Percentiles rank a stretch among this genome's conserved stretches.
phyloP scores from a whole-genome alignment of 352 stramenopile genomes.

The Nothophytophthora sp. region DNA sequence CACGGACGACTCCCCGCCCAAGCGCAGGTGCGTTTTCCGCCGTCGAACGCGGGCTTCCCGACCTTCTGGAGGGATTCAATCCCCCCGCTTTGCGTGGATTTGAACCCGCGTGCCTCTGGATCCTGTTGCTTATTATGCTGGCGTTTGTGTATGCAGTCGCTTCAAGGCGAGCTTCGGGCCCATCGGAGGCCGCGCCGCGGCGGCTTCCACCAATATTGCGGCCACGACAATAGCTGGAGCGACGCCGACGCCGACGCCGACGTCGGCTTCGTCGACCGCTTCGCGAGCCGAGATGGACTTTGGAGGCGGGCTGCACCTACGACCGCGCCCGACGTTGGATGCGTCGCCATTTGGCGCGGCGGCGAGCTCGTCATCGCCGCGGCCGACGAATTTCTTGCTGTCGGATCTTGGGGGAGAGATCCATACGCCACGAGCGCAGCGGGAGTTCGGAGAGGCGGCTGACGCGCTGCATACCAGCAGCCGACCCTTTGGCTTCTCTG shows the following conservation, averaged over 20 bases:
- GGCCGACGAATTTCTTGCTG: slow-evolving; percentile 38
- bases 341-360: slow-evolving; percentile 24
- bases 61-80: neutral
- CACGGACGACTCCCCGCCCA: slow-evolving; percentile 77
- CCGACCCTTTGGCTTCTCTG: slow-evolving; percentile 36
- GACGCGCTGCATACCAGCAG: slow-evolving; percentile 9
- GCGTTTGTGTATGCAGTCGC: slow-evolving; percentile 2
- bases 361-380: slow-evolving; percentile 9
- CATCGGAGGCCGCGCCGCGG: slow-evolving; percentile 36
- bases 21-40: slow-evolving; percentile 45
- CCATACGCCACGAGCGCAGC: slow-evolving; percentile 29
- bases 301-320: slow-evolving; percentile 12
- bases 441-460: slow-evolving; percentile 15
- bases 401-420: slow-evolving; percentile 66
- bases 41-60: neutral
- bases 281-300: slow-evolving; percentile 24
- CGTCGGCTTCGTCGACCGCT: neutral
- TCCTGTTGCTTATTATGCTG: slow-evolving; percentile 1
- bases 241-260: neutral
- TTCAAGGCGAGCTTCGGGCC: slow-evolving; percentile 43
- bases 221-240: neutral
- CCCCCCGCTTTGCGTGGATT: neutral
- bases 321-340: slow-evolving; percentile 20
- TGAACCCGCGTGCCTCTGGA: neutral
- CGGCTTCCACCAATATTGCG: neutral